Conservation (phyloP, 352 stramenopile species). For the Blastocystis sp. region DNA sequence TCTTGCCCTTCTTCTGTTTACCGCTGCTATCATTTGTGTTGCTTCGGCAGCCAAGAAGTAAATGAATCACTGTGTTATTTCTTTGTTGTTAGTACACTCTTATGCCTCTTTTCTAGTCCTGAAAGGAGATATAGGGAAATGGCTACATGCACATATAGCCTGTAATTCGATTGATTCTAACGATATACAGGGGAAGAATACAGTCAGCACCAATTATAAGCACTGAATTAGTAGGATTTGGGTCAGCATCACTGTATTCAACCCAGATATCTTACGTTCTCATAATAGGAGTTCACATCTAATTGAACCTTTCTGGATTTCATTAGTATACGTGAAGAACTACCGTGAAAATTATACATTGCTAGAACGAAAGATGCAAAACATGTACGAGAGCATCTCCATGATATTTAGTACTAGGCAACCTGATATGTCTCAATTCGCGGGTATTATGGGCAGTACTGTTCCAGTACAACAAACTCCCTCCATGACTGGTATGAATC, state of each 20-base stretch:
- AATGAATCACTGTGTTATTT: too few species aligned
- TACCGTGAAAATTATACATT: slow-evolving; percentile 14
- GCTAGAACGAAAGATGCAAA: slow-evolving; percentile 58
- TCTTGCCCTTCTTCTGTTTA: slow-evolving; percentile 43
- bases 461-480: neutral
- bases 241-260: neutral
- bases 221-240: slow-evolving; percentile 43
- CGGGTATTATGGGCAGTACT: neutral
- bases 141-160: neutral
- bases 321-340: neutral
- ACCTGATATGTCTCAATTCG: slow-evolving; percentile 15
- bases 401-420: neutral
- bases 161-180: neutral
- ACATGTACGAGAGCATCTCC: slow-evolving; percentile 4
- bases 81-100: too few species aligned
- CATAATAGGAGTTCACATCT: slow-evolving; percentile 7
- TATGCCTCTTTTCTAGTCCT: too few species aligned
- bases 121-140: neutral
- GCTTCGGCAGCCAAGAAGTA: slow-evolving; percentile 40
- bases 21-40: slow-evolving; percentile 18
- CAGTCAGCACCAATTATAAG: slow-evolving; percentile 14
- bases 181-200: neutral
- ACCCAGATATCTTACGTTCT: slow-evolving; percentile 61
- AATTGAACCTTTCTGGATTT: slow-evolving; percentile 33
- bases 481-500: slow-evolving; percentile 10